Conservation (phyloP, 2,329 filamentous ascomycete species). For the Cladosporium sp. region DNA sequence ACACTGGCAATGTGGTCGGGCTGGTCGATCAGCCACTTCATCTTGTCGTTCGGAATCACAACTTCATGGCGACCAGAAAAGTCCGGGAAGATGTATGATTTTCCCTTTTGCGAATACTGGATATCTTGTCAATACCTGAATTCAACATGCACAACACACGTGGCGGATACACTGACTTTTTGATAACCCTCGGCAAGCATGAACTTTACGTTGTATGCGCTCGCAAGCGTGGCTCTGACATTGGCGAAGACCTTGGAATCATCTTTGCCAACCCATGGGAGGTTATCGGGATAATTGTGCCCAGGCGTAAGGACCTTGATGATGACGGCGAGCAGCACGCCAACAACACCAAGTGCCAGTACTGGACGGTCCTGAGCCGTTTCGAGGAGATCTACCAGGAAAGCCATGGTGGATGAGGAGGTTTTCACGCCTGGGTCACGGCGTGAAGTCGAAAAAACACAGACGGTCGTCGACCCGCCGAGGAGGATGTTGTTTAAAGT, state of each 20-base stretch:
- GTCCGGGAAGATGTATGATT: constrained; percentile 22
- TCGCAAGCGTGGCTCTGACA: constrained; percentile 15
- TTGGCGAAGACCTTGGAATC: constrained; percentile 13
- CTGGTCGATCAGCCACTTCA: constrained; percentile 39
- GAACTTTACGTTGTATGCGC: constrained; percentile 12
- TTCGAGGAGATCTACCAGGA: neutral
- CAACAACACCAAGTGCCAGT: constrained; percentile 3
- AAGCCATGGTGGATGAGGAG: neutral
- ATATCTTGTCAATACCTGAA: neutral
- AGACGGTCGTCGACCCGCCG: too few species aligned
- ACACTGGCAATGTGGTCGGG: constrained; percentile 38
- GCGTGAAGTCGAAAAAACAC: too few species aligned
- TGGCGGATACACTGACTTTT: constrained; percentile 14
- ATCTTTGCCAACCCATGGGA: constrained; percentile 21
- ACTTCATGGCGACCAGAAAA: constrained; percentile 20
- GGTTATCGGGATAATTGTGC: neutral
- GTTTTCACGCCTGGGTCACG: too few species aligned
- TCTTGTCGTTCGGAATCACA: constrained; percentile 19
- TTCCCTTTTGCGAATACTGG: constrained; percentile 19
- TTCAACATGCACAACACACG: neutral
- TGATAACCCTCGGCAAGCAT: constrained; percentile 20
- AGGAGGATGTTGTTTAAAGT: neutral
- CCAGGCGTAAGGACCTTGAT: neutral
- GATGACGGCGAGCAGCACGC: neutral
- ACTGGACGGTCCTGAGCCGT: constrained; percentile 6